Percentiles rank a stretch among this genome's conserved stretches.
These are phyloP conservation scores for Xylaria hypoxylon DNA, from an alignment of 2,329 filamentous ascomycete genomes.

Conservation along the genomic window DNA sequence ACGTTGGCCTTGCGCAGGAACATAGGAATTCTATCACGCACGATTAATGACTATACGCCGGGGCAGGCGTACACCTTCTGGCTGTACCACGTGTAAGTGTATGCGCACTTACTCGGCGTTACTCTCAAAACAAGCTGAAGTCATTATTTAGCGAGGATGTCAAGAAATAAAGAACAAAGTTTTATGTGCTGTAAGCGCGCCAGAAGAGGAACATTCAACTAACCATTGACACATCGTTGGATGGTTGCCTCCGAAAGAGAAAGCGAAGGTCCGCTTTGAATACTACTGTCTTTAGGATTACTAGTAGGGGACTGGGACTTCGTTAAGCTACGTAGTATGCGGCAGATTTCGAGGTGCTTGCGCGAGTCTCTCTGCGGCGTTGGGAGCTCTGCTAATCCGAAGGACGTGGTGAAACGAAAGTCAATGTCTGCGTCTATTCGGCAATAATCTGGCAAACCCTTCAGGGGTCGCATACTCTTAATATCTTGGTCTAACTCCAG, in stretches of 20 bases:
- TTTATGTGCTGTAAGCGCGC: background rate
- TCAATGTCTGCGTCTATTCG: slow-evolving; percentile 10
- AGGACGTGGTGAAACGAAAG: slow-evolving; percentile 12
- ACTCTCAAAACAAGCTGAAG: slow-evolving; percentile 11
- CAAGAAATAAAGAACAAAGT: background rate
- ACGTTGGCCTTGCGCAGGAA: slow-evolving; percentile 6
- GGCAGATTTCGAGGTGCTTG: slow-evolving; percentile 19
- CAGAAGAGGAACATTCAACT: background rate
- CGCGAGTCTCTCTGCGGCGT: slow-evolving; percentile 6
- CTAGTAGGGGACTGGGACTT: slow-evolving; percentile 3
- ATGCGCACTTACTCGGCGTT: slow-evolving; percentile 7
- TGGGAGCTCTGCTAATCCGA: slow-evolving; percentile 16
- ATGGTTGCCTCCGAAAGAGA: background rate
- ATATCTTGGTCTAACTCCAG: slow-evolving; percentile 5
- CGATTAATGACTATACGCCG: background rate
- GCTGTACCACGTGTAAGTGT: background rate
- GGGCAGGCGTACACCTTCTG: background rate
- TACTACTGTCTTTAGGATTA: background rate
- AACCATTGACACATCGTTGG: slow-evolving; percentile 11
- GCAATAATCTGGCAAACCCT: slow-evolving; percentile 14
- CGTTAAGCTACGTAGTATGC: slow-evolving; percentile 21
- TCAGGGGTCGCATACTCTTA: background rate
- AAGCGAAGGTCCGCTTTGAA: background rate
- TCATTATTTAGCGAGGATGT: background rate
- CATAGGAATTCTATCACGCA: background rate